These are phyloP conservation scores for Populus alba DNA, from an alignment of 345 rosid genomes.

Conservation along the genomic window DNA sequence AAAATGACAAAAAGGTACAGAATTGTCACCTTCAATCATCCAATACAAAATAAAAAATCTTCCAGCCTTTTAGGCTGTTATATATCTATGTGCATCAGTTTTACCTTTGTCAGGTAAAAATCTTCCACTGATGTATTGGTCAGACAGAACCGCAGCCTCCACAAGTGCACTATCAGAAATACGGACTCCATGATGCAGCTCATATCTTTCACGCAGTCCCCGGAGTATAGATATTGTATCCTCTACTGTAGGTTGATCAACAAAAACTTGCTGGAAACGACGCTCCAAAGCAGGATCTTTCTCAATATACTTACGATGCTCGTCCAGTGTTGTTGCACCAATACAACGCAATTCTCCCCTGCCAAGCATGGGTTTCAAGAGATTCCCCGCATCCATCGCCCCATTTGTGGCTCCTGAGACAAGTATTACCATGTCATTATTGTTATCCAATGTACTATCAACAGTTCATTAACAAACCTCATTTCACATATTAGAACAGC, in stretches of 20 bases:
- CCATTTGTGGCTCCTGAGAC: conserved; percentile 96
- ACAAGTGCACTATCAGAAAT: conserved; percentile 97
- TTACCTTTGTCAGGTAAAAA: conserved; percentile 98
- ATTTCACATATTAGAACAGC: not conserved
- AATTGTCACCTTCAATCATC: not conserved
- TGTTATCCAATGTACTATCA: not conserved
- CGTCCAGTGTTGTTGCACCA: conserved; percentile 96
- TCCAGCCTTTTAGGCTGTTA: not conserved
- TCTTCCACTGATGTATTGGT: conserved; percentile 96
- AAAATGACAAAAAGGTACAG: not conserved
- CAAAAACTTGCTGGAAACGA: conserved; percentile 97
- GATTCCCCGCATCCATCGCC: conserved; percentile 99
- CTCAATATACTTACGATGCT: conserved; percentile 93
- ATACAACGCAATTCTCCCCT: conserved; percentile 95
- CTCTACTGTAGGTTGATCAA: conserved; percentile 92
- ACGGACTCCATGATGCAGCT: conserved; percentile 97
- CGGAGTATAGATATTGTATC: conserved; percentile 89
- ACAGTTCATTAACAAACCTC: not conserved
- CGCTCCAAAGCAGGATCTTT: conserved; percentile 99
- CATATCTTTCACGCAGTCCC: conserved; percentile 97
- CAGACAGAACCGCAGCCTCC: conserved; percentile 94
- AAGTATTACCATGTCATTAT: not conserved
- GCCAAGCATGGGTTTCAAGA: conserved; percentile 98
- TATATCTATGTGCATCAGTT: not conserved
- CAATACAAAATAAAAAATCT: not conserved